phyloP scores from a whole-genome alignment of 768 basidiomycete genomes.

The Kwoniella mangroviensis region DNA sequence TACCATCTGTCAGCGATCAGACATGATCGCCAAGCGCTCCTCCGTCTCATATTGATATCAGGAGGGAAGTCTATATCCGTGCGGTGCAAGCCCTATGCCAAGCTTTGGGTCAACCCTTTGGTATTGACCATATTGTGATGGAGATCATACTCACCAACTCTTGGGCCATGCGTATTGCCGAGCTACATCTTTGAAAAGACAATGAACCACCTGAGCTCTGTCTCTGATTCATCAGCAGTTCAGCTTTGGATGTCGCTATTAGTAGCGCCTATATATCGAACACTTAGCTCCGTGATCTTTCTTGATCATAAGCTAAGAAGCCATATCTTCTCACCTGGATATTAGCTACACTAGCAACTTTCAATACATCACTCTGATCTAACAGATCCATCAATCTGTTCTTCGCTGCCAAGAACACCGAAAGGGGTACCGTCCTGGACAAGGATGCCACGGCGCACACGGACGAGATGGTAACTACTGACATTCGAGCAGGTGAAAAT shows the following conservation, averaged over 20 bases:
- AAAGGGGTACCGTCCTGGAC: background rate
- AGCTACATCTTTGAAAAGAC: slow-evolving; percentile 5
- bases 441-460: background rate
- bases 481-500: background rate
- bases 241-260: slow-evolving; percentile 2
- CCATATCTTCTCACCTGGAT: background rate
- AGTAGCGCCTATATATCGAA: background rate
- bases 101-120: background rate
- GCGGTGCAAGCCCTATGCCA: background rate
- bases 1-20: slow-evolving; percentile 4
- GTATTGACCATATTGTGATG: background rate
- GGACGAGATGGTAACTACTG: slow-evolving; percentile 1
- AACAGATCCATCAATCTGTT: background rate
- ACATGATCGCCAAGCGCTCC: slow-evolving; percentile 7
- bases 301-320: background rate
- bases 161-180: background rate
- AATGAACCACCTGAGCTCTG: slow-evolving; percentile 6
- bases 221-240: slow-evolving; percentile 2
- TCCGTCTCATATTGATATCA: background rate
- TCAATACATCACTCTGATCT: slow-evolving; percentile 10
- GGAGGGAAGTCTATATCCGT: background rate
- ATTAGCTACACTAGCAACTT: slow-evolving; percentile 5
- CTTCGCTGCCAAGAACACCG: background rate
- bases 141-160: slow-evolving; percentile 1
- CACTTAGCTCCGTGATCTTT: too few relatives aligned